Base-by-base conservation (phyloP, 2,329 filamentous ascomycete genomes). In the Colletotrichum sojae region DNA sequence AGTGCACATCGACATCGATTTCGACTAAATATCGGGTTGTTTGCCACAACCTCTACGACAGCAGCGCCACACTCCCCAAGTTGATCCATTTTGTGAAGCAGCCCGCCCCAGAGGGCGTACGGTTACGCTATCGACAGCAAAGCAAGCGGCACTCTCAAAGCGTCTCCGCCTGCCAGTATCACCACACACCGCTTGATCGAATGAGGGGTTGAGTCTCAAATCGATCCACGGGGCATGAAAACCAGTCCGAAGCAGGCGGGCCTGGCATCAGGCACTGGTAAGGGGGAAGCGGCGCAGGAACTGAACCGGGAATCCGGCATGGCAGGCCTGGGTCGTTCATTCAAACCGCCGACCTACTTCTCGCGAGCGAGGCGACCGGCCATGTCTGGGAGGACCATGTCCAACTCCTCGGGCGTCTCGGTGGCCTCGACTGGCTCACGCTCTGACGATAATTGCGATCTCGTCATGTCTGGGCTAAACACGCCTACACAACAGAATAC, bases 271-370 rank as follows among this genome's bases (percentile, higher is more conserved):
- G 27, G 39, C 36, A 40, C 20, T 27, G 46, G n/a, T 20, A 67
- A 40, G 27, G 63, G 68, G 57, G 40, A 46, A 45, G 9, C 9
- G 25, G 57, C 16, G 27, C 46, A 13, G 22, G 64, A 59, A 55
- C 48, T 51, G 56, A 55, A 56, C 18, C 40, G 43, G 51, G 56
- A 52, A 53, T 56, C 65, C 62, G 73, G 51, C 61, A 88, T 88
- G 85, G 81, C 85, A 67, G 83, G 78, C 75, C 78, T 86, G 68
- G 80, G 83, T 53, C 83, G 84, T 72, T 85, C 85, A 13, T 82
- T 88, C 76, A 84, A 86, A 72, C 80, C 84, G 8, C 77, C 83
- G 48, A 79, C 79, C 25, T 84, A 83, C 72, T 77, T 85, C 40
- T 78, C 83, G 63, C 81, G 82, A 54, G 74, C 76, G 18, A 78